Percentiles rank a stretch among this genome's conserved stretches.
phyloP scores from a whole-genome alignment of 2,329 filamentous ascomycete genomes.

The Ophiostoma australiae region DNA sequence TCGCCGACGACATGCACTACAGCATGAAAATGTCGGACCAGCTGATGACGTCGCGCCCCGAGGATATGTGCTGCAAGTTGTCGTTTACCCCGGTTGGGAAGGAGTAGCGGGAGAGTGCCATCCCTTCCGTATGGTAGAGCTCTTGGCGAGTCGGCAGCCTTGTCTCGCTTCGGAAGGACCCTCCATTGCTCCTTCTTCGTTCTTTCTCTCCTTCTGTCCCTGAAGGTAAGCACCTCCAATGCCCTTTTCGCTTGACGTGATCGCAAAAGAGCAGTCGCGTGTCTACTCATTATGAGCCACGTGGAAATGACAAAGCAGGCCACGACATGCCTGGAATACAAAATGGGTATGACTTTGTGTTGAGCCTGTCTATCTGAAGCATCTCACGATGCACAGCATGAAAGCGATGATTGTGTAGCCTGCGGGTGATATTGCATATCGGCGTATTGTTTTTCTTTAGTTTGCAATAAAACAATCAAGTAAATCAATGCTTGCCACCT shows the following conservation, averaged over 20 bases:
- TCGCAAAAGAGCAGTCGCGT: not conserved
- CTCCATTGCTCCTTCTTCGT: not conserved
- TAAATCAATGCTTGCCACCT: not conserved
- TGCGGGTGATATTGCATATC: not conserved
- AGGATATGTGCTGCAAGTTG: constrained; percentile 14
- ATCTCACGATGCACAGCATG: constrained; percentile 2
- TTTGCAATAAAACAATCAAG: not conserved
- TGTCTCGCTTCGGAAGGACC: not conserved
- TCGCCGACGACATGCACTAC: constrained; percentile 48
- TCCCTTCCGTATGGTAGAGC: not conserved
- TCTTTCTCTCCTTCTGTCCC: not conserved
- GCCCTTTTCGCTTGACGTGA: not conserved
- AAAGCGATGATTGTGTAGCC: not conserved
- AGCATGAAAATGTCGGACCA: constrained; percentile 63
- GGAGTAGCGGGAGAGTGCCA: not conserved
- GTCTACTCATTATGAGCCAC: not conserved
- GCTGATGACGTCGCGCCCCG: constrained; percentile 38
- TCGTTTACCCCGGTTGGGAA: not conserved
- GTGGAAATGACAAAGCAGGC: constrained; percentile 8
- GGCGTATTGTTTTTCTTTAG: not conserved
- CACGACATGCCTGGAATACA: not conserved
- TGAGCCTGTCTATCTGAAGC: not conserved
- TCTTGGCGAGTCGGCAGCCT: not conserved
- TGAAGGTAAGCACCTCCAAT: not conserved
- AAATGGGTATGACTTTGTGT: not conserved